A percentile compares a stretch with the other conserved stretches of the same genome.
Evolutionary conservation across 768 basidiomycete species (phyloP).

Genomic region (Leccinum uliginosum): DNA sequence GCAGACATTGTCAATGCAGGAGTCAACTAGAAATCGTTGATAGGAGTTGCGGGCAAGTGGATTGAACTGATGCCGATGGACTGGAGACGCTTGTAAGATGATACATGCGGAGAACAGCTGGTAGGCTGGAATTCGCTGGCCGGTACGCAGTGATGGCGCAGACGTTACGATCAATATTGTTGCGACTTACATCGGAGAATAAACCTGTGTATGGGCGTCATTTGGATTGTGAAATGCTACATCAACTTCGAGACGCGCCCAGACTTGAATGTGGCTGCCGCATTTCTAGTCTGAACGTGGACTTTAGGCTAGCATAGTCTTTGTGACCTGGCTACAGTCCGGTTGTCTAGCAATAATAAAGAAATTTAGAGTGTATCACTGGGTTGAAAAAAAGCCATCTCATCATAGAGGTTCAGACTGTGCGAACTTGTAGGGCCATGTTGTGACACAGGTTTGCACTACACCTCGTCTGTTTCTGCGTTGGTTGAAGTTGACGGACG

Average conservation of each 20-base stretch:
- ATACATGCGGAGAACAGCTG: not conserved
- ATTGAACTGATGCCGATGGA: not conserved
- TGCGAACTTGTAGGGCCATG: conserved; percentile 22
- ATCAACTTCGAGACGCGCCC: no score
- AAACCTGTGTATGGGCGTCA: not conserved
- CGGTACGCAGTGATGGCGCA: not conserved
- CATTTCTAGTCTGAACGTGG: no score
- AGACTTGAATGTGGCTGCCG: not conserved
- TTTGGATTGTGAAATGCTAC: no score
- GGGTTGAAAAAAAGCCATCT: no score
- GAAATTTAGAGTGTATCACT: no score
- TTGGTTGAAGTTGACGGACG: conserved; percentile 35
- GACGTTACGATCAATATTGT: not conserved
- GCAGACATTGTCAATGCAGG: not conserved
- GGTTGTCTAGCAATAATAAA: no score
- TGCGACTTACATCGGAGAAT: not conserved
- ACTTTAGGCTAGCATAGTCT: no score
- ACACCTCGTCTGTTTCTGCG: conserved; percentile 24
- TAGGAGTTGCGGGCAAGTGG: not conserved
- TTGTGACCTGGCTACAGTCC: no score
- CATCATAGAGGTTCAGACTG: conserved; percentile 28
- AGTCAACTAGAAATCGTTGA: not conserved
- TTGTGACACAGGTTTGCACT: conserved; percentile 12
- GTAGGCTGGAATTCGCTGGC: not conserved
- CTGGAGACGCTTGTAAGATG: not conserved